Conservation (phyloP, 768 basidiomycete genomes). For the Daedaleopsis sinensis region DNA sequence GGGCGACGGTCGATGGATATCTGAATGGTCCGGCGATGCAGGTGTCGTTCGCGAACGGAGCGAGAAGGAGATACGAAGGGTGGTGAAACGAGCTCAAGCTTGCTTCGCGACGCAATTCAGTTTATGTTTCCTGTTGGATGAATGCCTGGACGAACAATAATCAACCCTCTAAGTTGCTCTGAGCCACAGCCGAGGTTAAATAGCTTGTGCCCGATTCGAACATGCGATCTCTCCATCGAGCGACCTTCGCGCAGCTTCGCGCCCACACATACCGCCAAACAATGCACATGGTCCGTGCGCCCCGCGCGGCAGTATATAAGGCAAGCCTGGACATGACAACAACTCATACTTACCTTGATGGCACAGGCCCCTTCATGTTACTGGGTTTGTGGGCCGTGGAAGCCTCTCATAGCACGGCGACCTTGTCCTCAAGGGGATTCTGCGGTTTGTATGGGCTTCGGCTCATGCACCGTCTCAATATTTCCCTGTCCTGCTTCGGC, state of each 20-base stretch:
- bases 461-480: conserved; percentile 39
- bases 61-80: conserved; percentile 2
- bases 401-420: conserved; percentile 54
- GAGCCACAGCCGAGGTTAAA: neutral
- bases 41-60: conserved; percentile 21
- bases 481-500: conserved; percentile 27
- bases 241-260: neutral
- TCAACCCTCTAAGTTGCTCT: neutral
- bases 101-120: too few relatives aligned
- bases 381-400: conserved; percentile 40
- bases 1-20: conserved; percentile 30
- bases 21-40: conserved; percentile 25
- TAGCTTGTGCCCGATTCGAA: neutral
- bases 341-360: conserved; percentile 40
- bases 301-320: conserved; percentile 5
- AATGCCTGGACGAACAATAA: too few relatives aligned
- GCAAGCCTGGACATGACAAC: neutral
- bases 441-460: conserved; percentile 45
- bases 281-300: conserved; percentile 24
- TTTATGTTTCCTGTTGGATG: too few relatives aligned
- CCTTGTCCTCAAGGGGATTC: conserved; percentile 51
- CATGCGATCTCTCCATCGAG: too few relatives aligned
- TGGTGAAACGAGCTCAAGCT: neutral
- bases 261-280: neutral
- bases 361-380: conserved; percentile 38